phyloP scores from a whole-genome alignment of 345 rosid genomes.

The Citrus inodora region DNA sequence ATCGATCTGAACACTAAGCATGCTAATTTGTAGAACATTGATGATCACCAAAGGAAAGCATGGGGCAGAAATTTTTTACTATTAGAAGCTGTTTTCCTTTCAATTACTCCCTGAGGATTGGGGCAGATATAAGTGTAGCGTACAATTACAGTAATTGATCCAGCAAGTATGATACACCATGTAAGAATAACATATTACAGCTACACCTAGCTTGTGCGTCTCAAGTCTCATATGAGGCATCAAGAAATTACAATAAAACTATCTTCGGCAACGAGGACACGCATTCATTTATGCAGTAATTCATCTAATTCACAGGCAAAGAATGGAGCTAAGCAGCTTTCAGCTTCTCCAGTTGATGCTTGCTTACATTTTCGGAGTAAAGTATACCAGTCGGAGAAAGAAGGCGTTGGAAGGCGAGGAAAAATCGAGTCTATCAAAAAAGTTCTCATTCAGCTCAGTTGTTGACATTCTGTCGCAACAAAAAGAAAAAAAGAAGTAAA shows the following conservation, averaged over 20 bases:
- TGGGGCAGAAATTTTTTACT: too few relatives aligned
- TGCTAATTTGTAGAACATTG: too few relatives aligned
- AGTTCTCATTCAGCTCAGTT: not conserved
- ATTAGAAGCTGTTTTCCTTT: not conserved
- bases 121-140: not conserved
- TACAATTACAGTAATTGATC: not conserved
- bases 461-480: too few relatives aligned
- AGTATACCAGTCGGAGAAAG: constrained; percentile 52
- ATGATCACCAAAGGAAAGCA: not conserved
- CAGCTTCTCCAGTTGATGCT: constrained; percentile 31
- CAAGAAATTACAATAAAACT: not conserved
- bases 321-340: constrained; percentile 34
- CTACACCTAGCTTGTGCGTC: not conserved
- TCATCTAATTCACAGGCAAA: not conserved
- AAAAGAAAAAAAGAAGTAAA: not conserved
- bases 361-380: constrained; percentile 44
- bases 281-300: not conserved
- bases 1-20: not conserved
- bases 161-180: not conserved
- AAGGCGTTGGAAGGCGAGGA: constrained; percentile 51
- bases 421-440: constrained; percentile 49
- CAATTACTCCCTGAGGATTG: not conserved
- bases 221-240: not conserved
- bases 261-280: constrained; percentile 6
- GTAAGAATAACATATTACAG: not conserved